Conservation (phyloP, 192 early-diverging fungal genomes). For the Mortierella hygrophila region DNA sequence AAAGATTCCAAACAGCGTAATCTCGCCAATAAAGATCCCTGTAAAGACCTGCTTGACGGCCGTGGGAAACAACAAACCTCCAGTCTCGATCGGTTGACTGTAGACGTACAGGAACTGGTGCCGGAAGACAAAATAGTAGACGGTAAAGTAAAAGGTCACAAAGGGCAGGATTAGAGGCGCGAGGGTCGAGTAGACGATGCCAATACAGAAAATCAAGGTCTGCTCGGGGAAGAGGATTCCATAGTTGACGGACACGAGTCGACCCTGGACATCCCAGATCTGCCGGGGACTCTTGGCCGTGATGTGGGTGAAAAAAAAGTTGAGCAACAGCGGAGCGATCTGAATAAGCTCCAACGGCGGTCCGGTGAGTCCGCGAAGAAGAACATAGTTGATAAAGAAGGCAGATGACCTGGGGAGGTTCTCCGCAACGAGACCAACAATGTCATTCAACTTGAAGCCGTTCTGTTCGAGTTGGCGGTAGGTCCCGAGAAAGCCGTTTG, state of each 20-base stretch:
- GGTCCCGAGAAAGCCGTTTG: constrained; percentile 69
- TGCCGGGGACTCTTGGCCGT: constrained; percentile 82
- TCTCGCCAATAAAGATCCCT: constrained; percentile 79
- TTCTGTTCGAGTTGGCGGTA: constrained; percentile 25
- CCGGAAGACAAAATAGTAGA: constrained; percentile 80
- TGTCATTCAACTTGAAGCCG: constrained; percentile 55
- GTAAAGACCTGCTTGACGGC: constrained; percentile 73
- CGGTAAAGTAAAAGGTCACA: constrained; percentile 77
- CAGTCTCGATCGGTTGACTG: constrained; percentile 66
- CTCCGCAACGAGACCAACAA: constrained; percentile 64
- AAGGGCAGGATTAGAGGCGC: constrained; percentile 88
- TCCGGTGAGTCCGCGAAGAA: constrained; percentile 78
- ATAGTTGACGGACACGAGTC: constrained; percentile 66
- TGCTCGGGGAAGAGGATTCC: constrained; percentile 76
- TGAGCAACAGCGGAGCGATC: constrained; percentile 72
- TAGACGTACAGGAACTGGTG: constrained; percentile 90
- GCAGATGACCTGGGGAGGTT: constrained; percentile 81
- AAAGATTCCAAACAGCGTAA: constrained; percentile 81
- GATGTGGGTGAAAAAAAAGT: constrained; percentile 65
- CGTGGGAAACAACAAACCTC: constrained; percentile 74
- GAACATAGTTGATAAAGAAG: constrained; percentile 89
- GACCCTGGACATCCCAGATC: constrained; percentile 65
- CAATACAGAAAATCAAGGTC: constrained; percentile 75
- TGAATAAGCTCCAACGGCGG: constrained; percentile 79
- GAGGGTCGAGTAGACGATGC: constrained; percentile 83